Conservation (phyloP, 1,284 basidiomycete genomes). For the Trichosporon asahii region DNA sequence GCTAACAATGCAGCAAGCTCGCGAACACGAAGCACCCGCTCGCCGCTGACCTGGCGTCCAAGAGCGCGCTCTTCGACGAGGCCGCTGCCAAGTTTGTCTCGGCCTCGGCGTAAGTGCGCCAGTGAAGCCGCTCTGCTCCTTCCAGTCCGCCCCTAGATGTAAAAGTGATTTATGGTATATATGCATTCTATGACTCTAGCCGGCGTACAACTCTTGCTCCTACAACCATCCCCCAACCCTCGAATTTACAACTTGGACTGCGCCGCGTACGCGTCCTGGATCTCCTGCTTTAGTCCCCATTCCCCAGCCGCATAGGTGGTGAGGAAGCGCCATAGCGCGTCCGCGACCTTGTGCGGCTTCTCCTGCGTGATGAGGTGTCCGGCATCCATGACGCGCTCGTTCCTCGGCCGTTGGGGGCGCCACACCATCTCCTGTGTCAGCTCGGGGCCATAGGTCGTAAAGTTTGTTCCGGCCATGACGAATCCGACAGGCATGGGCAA, state of each 20-base stretch:
- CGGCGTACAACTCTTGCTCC: too few species aligned
- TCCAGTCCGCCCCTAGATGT: neutral
- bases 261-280: conserved; percentile 5
- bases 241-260: conserved; percentile 11
- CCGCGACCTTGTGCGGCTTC: conserved; percentile 35
- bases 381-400: conserved; percentile 36
- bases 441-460: conserved; percentile 32
- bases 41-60: conserved; percentile 42
- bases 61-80: conserved; percentile 57
- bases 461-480: conserved; percentile 25
- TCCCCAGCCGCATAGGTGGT: conserved; percentile 21
- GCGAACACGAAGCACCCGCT: conserved; percentile 42
- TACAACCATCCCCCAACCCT: too few species aligned
- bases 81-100: conserved; percentile 61
- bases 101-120: conserved; percentile 34
- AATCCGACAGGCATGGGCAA: conserved; percentile 39
- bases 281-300: conserved; percentile 16
- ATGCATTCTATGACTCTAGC: neutral
- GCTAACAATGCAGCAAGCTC: conserved; percentile 34
- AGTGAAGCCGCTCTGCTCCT: too few species aligned
- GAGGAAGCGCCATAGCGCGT: conserved; percentile 37
- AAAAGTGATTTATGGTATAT: neutral
- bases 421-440: conserved; percentile 38
- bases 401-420: conserved; percentile 30
- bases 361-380: conserved; percentile 45